Percentiles rank a stretch among this genome's conserved stretches.
Conservation (phyloP, 169 alveolate species). For the Eimeria necatrix region DNA sequence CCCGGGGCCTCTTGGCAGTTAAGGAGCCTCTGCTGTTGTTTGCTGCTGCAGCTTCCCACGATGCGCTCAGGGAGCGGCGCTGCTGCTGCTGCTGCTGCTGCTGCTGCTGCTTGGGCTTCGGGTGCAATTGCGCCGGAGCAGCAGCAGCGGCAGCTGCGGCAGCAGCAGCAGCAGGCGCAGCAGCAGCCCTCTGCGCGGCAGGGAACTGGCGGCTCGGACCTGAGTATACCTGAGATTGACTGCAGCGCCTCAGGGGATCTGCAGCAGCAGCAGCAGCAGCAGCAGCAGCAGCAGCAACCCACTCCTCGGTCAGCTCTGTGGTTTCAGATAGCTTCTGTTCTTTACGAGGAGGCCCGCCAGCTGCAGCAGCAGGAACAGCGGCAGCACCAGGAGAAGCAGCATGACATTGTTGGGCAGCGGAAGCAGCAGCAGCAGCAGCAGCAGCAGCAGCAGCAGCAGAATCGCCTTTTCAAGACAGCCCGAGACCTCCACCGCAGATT, state of each 20-base stretch:
- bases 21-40: not conserved
- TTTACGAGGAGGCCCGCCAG: not conserved
- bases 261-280: constrained; percentile 61
- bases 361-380: constrained; percentile 10
- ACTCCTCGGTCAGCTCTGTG: not conserved
- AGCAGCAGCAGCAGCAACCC: constrained; percentile 17
- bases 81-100: not conserved
- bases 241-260: constrained; percentile 16
- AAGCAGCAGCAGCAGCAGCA: constrained; percentile 31
- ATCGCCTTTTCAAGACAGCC: constrained; percentile 6
- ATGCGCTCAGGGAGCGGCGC: not conserved
- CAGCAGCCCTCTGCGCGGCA: constrained; percentile 9
- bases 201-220: not conserved
- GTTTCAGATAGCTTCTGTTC: constrained; percentile 24
- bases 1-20: not conserved
- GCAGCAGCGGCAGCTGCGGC: constrained; percentile 33
- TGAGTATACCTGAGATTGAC: not conserved
- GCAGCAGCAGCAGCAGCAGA: constrained; percentile 44
- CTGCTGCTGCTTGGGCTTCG: too few species aligned
- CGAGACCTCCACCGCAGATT: not conserved
- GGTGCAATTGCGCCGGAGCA: not conserved
- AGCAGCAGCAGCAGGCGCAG: not conserved
- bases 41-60: not conserved
- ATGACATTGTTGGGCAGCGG: too few species aligned
- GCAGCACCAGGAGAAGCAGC: constrained; percentile 27